Evolutionary conservation across 495 filamentous ascomycete species (phyloP).

Genomic region (Penicillium dipodomyicola): DNA sequence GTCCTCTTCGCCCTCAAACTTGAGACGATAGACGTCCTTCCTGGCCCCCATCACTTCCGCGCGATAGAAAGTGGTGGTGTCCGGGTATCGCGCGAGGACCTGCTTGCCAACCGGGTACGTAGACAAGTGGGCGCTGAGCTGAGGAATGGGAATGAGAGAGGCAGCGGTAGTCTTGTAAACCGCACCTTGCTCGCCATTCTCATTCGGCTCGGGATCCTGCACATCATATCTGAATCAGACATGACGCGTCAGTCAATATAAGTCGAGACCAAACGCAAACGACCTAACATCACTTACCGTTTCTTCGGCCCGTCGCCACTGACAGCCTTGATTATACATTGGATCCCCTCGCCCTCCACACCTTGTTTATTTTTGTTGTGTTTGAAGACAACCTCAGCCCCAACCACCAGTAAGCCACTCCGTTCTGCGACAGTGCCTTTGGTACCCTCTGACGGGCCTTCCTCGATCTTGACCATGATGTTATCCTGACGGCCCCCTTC

Average conservation of each 20-base stretch:
- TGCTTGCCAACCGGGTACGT: slow-evolving; percentile 75
- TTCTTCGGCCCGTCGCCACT: slow-evolving; percentile 83
- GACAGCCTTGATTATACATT: slow-evolving; percentile 82
- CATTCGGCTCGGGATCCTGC: slow-evolving; percentile 86
- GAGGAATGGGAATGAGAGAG: slow-evolving; percentile 82
- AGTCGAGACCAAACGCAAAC: slow-evolving; percentile 6
- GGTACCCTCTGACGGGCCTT: slow-evolving; percentile 47
- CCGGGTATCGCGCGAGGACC: slow-evolving; percentile 80
- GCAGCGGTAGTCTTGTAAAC: slow-evolving; percentile 76
- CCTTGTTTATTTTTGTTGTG: slow-evolving; percentile 69
- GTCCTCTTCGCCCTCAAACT: slow-evolving; percentile 86
- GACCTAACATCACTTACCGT: slow-evolving; percentile 42
- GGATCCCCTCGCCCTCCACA: slow-evolving; percentile 68
- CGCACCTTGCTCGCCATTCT: slow-evolving; percentile 65
- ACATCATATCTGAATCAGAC: slow-evolving; percentile 72
- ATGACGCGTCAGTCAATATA: slow-evolving; percentile 6
- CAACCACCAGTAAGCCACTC: slow-evolving; percentile 57
- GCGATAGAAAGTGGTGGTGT: slow-evolving; percentile 96
- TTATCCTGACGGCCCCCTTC: slow-evolving; percentile 39
- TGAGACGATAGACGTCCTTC: slow-evolving; percentile 62
- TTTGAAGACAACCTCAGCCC: slow-evolving; percentile 83
- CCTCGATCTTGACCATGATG: slow-evolving; percentile 53
- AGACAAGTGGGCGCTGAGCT: slow-evolving; percentile 52
- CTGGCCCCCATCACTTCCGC: slow-evolving; percentile 82
- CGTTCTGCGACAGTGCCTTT: slow-evolving; percentile 52